phyloP scores from a whole-genome alignment of 306 rosid genomes.

The Dryas alaskensis region DNA sequence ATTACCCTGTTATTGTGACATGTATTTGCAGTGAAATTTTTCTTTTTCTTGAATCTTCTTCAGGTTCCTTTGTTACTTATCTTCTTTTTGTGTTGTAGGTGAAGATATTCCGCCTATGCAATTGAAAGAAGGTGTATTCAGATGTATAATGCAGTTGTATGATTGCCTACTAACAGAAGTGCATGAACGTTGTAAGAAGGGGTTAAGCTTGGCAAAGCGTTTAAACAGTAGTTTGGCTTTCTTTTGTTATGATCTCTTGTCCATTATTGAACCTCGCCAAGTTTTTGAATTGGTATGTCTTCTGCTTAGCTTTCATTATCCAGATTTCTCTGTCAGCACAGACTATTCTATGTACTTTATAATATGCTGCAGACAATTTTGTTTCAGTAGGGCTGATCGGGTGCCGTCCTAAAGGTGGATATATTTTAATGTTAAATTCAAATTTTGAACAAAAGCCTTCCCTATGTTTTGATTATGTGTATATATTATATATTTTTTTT shows the following conservation, averaged over 20 bases:
- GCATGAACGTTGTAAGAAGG: slow-evolving; percentile 99
- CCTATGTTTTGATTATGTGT: not conserved
- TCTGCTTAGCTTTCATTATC: slow-evolving; percentile 21
- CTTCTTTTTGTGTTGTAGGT: slow-evolving; percentile 48
- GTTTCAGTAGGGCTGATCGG: slow-evolving; percentile 1
- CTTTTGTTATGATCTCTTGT: slow-evolving; percentile 94
- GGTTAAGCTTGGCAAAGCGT: slow-evolving; percentile 89
- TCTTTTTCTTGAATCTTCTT: not conserved
- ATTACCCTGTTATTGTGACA: not conserved
- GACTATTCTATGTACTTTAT: not conserved
- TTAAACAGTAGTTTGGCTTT: slow-evolving; percentile 97
- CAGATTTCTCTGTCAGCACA: not conserved
- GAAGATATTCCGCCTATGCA: slow-evolving; percentile 99
- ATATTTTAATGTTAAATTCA: not conserved
- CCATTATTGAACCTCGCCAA: slow-evolving; percentile 95
- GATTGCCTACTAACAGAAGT: slow-evolving; percentile 98
- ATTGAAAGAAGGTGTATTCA: slow-evolving; percentile 91
- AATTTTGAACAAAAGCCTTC: not conserved
- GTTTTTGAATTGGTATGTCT: slow-evolving; percentile 89
- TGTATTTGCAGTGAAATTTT: not conserved
- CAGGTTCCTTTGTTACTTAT: slow-evolving; percentile 16
- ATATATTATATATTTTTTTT: not conserved
- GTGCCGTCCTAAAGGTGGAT: not conserved
- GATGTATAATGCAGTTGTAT: slow-evolving; percentile 97
- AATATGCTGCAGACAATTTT: not conserved